These are phyloP conservation scores for Tardiomyces digboiensis DNA, from an alignment of 1,139 yeast genomes.

Conservation along the genomic window DNA sequence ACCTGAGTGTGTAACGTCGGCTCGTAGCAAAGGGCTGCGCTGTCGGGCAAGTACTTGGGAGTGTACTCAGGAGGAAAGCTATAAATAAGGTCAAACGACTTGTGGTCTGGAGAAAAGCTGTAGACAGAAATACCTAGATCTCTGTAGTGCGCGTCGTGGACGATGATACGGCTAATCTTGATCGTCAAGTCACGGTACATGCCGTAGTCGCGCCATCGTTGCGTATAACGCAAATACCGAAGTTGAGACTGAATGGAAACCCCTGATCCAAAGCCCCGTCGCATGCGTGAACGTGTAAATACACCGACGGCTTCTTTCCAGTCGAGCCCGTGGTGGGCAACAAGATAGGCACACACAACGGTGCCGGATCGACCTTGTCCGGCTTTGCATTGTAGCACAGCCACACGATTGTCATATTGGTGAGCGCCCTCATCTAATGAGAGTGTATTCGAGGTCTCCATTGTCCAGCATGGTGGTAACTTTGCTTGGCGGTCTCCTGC, in stretches of 20 bases:
- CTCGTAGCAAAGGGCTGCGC: no score
- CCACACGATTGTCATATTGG: conserved; percentile 34
- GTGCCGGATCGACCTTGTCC: conserved; percentile 93
- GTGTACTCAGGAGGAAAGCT: not conserved
- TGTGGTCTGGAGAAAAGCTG: conserved; percentile 9
- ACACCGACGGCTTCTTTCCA: conserved; percentile 38
- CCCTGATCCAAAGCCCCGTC: conserved; percentile 48
- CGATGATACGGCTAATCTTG: conserved; percentile 17
- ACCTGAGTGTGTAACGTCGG: no score
- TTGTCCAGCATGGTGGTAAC: no score
- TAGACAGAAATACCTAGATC: conserved; percentile 19
- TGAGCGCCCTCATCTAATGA: not conserved
- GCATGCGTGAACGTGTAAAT: conserved; percentile 55
- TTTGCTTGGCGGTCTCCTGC: conserved; percentile 3
- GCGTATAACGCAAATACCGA: conserved; percentile 56
- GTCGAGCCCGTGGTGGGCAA: conserved; percentile 33
- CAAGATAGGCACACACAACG: conserved; percentile 58
- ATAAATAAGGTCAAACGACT: not conserved
- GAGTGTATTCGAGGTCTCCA: not conserved
- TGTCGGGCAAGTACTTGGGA: no score
- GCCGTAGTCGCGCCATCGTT: conserved; percentile 23
- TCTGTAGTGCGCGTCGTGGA: conserved; percentile 17
- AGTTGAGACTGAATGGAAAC: conserved; percentile 65
- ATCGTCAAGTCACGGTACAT: conserved; percentile 13
- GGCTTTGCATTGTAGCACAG: conserved; percentile 77